phyloP scores from a whole-genome alignment of 257 asterid genomes.

The Lithospermum erythrorhizon region DNA sequence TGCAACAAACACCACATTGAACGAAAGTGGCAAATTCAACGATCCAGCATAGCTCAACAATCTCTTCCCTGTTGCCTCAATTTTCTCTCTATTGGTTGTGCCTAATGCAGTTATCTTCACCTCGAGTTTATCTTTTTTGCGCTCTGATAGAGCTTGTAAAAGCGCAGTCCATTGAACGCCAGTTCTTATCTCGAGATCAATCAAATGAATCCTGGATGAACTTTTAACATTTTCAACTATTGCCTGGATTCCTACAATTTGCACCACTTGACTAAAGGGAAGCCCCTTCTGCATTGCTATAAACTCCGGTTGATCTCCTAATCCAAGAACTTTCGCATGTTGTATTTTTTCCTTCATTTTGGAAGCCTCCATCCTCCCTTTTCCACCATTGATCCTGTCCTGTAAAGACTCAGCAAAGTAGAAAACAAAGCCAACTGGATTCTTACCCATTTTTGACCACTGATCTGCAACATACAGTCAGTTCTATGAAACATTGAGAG shows the following conservation, averaged over 20 bases:
- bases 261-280: slow-evolving; percentile 46
- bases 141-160: slow-evolving; percentile 50
- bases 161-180: slow-evolving; percentile 57
- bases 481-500: slow-evolving; percentile 34
- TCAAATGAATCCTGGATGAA: slow-evolving; percentile 37
- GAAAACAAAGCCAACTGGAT: slow-evolving; percentile 39
- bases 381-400: slow-evolving; percentile 27
- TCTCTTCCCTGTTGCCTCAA: slow-evolving; percentile 40
- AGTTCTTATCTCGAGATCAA: slow-evolving; percentile 62
- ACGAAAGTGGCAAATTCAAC: slow-evolving; percentile 34
- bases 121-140: slow-evolving; percentile 10
- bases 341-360: slow-evolving; percentile 9
- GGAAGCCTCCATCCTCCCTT: slow-evolving; percentile 18
- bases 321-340: slow-evolving; percentile 13
- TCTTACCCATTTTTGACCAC: slow-evolving; percentile 31
- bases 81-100: slow-evolving; percentile 17
- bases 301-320: slow-evolving; percentile 35
- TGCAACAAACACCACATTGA: slow-evolving; percentile 24
- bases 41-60: slow-evolving; percentile 40
- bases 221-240: slow-evolving; percentile 31
- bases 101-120: slow-evolving; percentile 48
- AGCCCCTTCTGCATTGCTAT: slow-evolving; percentile 38
- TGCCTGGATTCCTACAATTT: slow-evolving; percentile 50
- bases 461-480: slow-evolving; percentile 36
- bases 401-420: slow-evolving; percentile 43